Evolutionary conservation across 495 filamentous ascomycete species (phyloP).

Genomic region (Penicillium steckii): DNA sequence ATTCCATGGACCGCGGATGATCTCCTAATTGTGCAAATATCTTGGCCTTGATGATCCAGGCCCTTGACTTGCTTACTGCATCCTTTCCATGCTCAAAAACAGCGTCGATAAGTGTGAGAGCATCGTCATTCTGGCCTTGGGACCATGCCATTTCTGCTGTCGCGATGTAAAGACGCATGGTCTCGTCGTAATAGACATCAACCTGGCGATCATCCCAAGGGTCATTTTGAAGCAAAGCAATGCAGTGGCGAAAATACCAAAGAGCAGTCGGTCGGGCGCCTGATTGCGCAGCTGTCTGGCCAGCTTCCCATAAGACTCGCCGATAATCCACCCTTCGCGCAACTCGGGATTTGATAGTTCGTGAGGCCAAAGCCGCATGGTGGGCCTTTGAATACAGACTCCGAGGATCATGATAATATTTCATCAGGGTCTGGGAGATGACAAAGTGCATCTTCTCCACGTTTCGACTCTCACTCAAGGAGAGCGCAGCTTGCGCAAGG

Average conservation of each 20-base stretch:
- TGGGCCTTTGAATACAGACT: constrained; percentile 67
- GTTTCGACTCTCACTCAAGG: constrained; percentile 64
- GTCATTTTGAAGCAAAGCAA: constrained; percentile 72
- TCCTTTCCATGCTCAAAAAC: constrained; percentile 65
- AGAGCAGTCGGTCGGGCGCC: constrained; percentile 76
- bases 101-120: constrained; percentile 59
- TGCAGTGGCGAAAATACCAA: constrained; percentile 72
- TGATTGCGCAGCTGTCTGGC: constrained; percentile 70
- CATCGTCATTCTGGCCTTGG: constrained; percentile 63
- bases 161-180: constrained; percentile 67
- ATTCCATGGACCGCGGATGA: constrained; percentile 61
- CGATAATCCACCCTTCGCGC: constrained; percentile 61
- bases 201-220: constrained; percentile 68
- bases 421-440: constrained; percentile 75
- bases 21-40: constrained; percentile 73
- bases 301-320: constrained; percentile 72
- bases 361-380: constrained; percentile 72
- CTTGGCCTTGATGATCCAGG: constrained; percentile 75
- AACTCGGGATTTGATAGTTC: constrained; percentile 67
- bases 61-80: constrained; percentile 71
- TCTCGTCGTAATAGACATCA: constrained; percentile 87
- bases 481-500: constrained; percentile 71
- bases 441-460: constrained; percentile 82
- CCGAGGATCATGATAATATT: constrained; percentile 59
- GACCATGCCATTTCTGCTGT: constrained; percentile 81